These are phyloP conservation scores for Hygrophorus pudorinus DNA, from an alignment of 768 basidiomycete species.

Conservation along the genomic window DNA sequence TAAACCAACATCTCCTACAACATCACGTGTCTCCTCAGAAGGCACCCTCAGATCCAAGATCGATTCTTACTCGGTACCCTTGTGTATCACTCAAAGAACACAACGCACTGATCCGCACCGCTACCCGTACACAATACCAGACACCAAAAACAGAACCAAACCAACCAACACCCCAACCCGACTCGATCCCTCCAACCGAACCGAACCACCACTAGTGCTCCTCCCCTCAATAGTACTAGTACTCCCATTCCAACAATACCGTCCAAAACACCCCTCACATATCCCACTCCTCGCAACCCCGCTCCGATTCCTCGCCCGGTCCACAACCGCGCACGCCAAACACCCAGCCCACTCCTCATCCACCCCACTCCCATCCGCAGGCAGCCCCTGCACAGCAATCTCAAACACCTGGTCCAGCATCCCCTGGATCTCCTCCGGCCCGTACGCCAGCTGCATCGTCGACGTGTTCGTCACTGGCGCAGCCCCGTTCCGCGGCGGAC, in stretches of 20 bases:
- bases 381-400: constrained; percentile 30
- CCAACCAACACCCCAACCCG: background rate
- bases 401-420: constrained; percentile 36
- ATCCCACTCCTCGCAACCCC: constrained; percentile 18
- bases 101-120: too few species aligned
- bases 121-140: too few species aligned
- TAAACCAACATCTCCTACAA: too few species aligned
- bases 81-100: too few species aligned
- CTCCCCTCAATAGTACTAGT: background rate
- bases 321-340: constrained; percentile 38
- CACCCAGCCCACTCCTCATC: constrained; percentile 46
- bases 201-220: background rate
- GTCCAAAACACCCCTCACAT: constrained; percentile 17
- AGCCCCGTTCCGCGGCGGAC: constrained; percentile 27
- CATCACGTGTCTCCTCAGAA: too few species aligned
- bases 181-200: background rate
- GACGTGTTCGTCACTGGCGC: constrained; percentile 30
- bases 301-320: constrained; percentile 18
- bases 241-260: constrained; percentile 20
- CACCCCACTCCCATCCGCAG: constrained; percentile 25
- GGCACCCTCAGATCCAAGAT: too few species aligned
- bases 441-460: constrained; percentile 35
- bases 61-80: too few species aligned
- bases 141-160: background rate
- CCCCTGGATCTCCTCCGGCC: constrained; percentile 24